Base-by-base conservation (phyloP, 768 basidiomycete genomes). In the Boletales sp. region DNA sequence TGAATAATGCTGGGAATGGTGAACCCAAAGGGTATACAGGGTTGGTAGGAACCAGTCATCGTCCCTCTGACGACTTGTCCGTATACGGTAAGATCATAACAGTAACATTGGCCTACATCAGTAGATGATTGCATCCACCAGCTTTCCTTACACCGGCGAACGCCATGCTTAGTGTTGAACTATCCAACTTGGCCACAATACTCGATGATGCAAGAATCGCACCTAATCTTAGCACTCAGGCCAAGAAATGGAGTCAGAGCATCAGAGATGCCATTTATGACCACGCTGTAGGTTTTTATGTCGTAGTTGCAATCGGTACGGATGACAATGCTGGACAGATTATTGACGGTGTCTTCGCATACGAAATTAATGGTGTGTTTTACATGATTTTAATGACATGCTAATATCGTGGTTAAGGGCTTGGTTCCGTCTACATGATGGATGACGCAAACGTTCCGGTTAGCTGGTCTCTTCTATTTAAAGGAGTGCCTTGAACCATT, bases 381-480 rank as follows among this genome's bases (percentile, higher is more conserved):
- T 14, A 35, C 37, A 17, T 37, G 12, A 31, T 40, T 6, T 24
- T 8, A 27, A 15, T 39, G 27, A 10, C 38, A 24, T 40, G 17
- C 40, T 40, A 45, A 42, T 47, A 15, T 31, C 13, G 13, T 45
- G 17, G 30, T 27, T 13, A 52, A 83, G 83, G 86, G 8, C 76
- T 85, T 43, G 85, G 87, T 31, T 78, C 81, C 10, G 72, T 80
- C 49, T 87, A 88, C 64, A 79, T 88, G 17, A 90, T 90, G 88
- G 88, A 90, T 56, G 88, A 90, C 56, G 88, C 88, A 7, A 90
- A 90, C 55, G 88, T 90, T 38, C 88, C 88, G 5, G 86, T 87
- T 64, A 58, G 82, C 64, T 14, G 32, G 8, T 19, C 4, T 32
- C 34, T 18, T 19, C 5, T 37, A 34, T 51, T 39, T 27, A 18